Base-by-base conservation (phyloP, 768 basidiomycete genomes). In the Tricholomella constricta region DNA sequence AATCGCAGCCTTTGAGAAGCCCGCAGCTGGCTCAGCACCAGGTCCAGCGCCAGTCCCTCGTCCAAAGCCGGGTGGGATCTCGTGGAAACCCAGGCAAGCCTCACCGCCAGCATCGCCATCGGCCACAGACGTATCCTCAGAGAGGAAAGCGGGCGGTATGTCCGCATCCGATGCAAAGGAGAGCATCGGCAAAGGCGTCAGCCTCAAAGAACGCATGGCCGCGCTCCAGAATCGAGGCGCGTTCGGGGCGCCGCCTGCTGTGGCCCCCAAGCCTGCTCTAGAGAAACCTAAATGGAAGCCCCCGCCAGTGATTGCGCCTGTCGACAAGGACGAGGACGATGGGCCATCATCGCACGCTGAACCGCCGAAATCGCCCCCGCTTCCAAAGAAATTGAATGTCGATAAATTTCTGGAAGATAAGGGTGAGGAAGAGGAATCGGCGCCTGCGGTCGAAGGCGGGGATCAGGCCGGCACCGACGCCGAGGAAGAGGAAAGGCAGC, bases 181-280 rank as follows among this genome's bases (percentile, higher is more conserved):
- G 62, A 89, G 88, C 62, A 95, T 96, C 69, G 81, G 81, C 5
- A 84, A 84, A 51, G 88, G 82, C 2, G 88, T 83, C 4, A 91
- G 90, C 51, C 71, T 98, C 59, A 94, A 87, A 73, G 96, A 97
- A 54, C 84, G 96, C 32, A 97, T 98, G 94, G 94, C 94, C 26
- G 93, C 94, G 2, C 73, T 98, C 32, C 90, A 94, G 66, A 91
- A 89, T 7, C 85, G 79, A 40, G 89, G 90, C 14, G 92, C 77
- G 9, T 92, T 96, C 63, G 90, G 90, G 14, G 79, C 74, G 1
- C 78, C 85, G 1, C 78, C 80, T 5, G 69, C 76, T 32, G 60
- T 76, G 9, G 69, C 78, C 6, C 81, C 88, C 1, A 81, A 83
- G 52, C 85, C 86, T 5, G 72, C 79, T 0, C 66, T 76, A 25